Conservation (phyloP, 2,329 filamentous ascomycete species). For the Pseudogymnoascus sp. region DNA sequence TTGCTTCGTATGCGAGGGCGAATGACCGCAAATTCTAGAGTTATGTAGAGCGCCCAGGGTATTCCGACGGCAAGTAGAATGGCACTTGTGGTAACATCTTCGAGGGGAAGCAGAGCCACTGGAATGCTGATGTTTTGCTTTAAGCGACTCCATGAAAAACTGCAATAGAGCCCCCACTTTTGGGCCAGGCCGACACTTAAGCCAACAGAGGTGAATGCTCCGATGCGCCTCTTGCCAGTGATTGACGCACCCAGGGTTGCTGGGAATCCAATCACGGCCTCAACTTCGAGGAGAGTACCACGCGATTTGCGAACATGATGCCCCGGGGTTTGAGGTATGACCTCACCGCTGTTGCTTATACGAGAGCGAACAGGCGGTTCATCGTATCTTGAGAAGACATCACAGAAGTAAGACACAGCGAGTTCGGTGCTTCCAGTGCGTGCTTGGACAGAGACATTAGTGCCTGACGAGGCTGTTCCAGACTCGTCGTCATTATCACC, state of each 20-base stretch:
- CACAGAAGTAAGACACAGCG: background rate
- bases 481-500: background rate
- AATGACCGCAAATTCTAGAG: slow-evolving; percentile 35
- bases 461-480: background rate
- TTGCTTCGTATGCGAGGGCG: slow-evolving; percentile 32
- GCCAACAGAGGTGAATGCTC: slow-evolving; percentile 33
- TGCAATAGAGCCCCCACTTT: slow-evolving; percentile 30
- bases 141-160: slow-evolving; percentile 34
- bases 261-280: slow-evolving; percentile 23
- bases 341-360: slow-evolving; percentile 7
- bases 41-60: slow-evolving; percentile 34
- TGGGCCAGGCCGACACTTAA: slow-evolving; percentile 33
- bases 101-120: slow-evolving; percentile 31
- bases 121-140: slow-evolving; percentile 35
- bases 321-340: background rate
- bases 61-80: slow-evolving; percentile 30
- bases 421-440: background rate
- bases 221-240: slow-evolving; percentile 31
- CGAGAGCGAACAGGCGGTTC: slow-evolving; percentile 11
- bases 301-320: slow-evolving; percentile 26
- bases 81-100: slow-evolving; percentile 29
- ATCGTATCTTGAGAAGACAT: slow-evolving; percentile 5
- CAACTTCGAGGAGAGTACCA: slow-evolving; percentile 21
- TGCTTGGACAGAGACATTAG: background rate
- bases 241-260: slow-evolving; percentile 30